These are phyloP conservation scores for Neospermospora avenae DNA, from an alignment of 2,329 filamentous ascomycete species.

Conservation along the genomic window DNA sequence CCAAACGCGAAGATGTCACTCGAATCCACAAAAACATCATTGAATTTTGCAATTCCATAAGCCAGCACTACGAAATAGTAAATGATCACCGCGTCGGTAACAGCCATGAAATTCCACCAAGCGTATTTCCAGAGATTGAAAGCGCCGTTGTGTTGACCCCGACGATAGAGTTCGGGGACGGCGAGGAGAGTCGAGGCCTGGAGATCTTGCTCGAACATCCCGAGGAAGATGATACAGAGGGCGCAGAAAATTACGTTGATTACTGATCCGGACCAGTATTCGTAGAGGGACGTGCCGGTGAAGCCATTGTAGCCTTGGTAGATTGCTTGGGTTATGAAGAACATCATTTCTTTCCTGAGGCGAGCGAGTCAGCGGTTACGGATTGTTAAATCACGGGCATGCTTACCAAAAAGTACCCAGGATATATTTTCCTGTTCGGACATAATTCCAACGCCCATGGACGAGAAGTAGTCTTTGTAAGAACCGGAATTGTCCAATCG, in stretches of 20 bases:
- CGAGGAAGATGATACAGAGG: constrained; percentile 79
- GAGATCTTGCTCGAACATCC: constrained; percentile 87
- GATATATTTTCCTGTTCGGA: constrained; percentile 82
- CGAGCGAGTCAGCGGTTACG: not conserved
- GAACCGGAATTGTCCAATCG: constrained; percentile 86
- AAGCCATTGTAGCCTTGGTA: constrained; percentile 83
- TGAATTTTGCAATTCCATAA: constrained; percentile 56
- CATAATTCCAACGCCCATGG: constrained; percentile 86
- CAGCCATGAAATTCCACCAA: constrained; percentile 74
- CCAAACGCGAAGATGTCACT: constrained; percentile 72
- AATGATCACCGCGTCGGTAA: constrained; percentile 69
- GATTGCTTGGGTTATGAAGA: constrained; percentile 77
- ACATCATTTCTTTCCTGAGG: constrained; percentile 52
- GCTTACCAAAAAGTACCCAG: constrained; percentile 90
- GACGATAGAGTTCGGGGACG: constrained; percentile 82
- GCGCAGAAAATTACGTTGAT: constrained; percentile 84
- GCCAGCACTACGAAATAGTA: constrained; percentile 66
- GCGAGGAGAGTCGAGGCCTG: constrained; percentile 77
- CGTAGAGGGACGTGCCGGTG: constrained; percentile 84
- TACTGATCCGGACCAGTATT: constrained; percentile 70
- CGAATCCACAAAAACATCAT: constrained; percentile 44
- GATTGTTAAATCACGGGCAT: constrained; percentile 42
- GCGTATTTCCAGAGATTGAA: constrained; percentile 78
- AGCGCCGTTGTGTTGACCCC: constrained; percentile 69
- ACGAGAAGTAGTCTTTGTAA: constrained; percentile 76